Base-by-base conservation (phyloP, 2,329 filamentous ascomycete species). In the Cordyceps cateniannulata region DNA sequence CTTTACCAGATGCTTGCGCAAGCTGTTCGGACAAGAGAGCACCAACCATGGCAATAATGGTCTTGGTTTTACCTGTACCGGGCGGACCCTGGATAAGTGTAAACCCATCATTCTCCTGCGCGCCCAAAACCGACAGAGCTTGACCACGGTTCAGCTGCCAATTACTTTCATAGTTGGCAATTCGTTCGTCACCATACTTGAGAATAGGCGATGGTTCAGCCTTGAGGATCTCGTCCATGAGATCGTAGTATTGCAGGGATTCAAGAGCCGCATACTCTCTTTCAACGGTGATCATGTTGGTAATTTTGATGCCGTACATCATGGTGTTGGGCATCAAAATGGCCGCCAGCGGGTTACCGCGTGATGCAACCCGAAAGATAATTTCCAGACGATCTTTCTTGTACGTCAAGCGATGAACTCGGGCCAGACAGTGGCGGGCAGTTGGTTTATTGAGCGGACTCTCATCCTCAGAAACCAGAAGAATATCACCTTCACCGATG, bases 21-120 rank as follows among this genome's bases (percentile, higher is more conserved):
- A 69, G 70, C 66, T 72, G 73, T 62, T 74, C 75, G 14, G 63
- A 73, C n/a, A 68, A 66, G 18, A 99, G 79, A 42, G 91, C 90
- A 40, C 95, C 95, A 25, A 98, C 93, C 80, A 99, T 96, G 35
- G 93, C 95, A 60, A 96, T 85, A 63, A 99, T 99, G 0, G 95
- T 99, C 73, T 99, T 99, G 0, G 95, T 99, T 77, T 99, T 99
- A 70, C 93, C 95, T 4, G 95, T 97, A 73, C 95, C 95, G 1
- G 95, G 95, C 55, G 95, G 95, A 60, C 91, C 95, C 76, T 99
- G 95, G 67, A 99, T 92, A 63, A 99, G 79, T 3, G 95, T 98
- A 70, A 99, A 99, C 0, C 91, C 96, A 74, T 98, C 95, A 67
- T 99, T 99, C 69, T 96, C 93, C 61, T 93, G 84, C 14, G 93